Conservation (phyloP, 306 rosid genomes). For the Vigna trinervia region DNA sequence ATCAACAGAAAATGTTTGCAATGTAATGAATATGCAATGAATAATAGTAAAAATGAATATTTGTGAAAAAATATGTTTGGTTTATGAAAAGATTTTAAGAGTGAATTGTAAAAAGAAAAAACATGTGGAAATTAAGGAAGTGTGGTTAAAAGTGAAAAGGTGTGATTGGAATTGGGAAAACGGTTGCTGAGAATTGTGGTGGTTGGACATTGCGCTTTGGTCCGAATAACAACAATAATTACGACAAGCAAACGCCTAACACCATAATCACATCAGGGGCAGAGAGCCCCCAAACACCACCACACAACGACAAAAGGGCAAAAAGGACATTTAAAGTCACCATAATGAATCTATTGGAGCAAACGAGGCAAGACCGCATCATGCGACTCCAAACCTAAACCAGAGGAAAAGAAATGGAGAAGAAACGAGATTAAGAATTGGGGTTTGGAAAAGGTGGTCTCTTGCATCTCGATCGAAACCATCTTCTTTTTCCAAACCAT, state of each 20-base stretch:
- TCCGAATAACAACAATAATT: constrained; percentile 16
- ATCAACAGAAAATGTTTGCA: no score
- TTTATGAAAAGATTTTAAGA: no score
- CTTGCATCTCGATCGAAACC: neutral
- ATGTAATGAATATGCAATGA: no score
- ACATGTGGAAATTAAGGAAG: no score
- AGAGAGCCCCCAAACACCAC: neutral
- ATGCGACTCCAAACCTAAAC: constrained; percentile 32
- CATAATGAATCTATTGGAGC: constrained; percentile 17
- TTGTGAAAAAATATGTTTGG: no score
- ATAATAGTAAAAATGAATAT: no score
- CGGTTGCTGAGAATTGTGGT: neutral
- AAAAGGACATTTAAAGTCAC: neutral
- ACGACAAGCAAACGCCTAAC: constrained; percentile 6
- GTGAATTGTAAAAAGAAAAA: no score
- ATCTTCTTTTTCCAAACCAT: constrained; percentile 17
- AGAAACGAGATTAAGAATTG: constrained; percentile 41
- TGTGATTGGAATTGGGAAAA: neutral
- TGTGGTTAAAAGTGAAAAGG: neutral
- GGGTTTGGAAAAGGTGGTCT: constrained; percentile 52
- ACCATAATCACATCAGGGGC: neutral
- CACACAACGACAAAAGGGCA: neutral
- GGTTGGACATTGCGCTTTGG: neutral
- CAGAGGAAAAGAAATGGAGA: constrained; percentile 39
- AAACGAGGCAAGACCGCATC: constrained; percentile 40